phyloP scores from a whole-genome alignment of 108 stramenopile genomes.

The Hondaea fermentalgiana region DNA sequence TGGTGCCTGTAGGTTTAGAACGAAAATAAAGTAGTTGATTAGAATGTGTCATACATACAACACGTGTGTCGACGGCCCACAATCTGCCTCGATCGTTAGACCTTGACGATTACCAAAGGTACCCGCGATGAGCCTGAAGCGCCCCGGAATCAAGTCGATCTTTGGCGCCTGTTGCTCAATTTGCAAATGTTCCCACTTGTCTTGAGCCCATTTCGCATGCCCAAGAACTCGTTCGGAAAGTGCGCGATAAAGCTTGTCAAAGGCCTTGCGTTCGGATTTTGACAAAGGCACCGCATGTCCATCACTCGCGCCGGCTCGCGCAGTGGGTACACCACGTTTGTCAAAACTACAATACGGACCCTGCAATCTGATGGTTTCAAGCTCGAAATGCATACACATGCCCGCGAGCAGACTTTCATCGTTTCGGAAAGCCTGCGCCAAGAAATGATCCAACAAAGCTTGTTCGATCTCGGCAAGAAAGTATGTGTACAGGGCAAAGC shows the following conservation, averaged over 20 bases:
- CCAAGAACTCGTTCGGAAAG: not conserved
- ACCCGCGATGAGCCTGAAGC: not conserved
- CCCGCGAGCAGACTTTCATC: not conserved
- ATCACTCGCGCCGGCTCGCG: not conserved
- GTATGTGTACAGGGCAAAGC: not conserved
- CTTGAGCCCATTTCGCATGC: not conserved
- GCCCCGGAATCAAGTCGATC: not conserved
- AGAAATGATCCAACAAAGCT: not conserved
- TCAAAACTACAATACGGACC: not conserved
- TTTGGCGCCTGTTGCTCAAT: not conserved
- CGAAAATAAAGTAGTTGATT: too few species aligned
- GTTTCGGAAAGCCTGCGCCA: not conserved
- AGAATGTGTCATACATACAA: too few species aligned
- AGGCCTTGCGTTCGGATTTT: not conserved
- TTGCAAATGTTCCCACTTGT: not conserved
- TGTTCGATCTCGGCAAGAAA: not conserved
- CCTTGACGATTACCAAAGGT: slow-evolving; percentile 18
- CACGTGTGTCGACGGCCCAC: not conserved
- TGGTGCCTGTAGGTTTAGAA: too few species aligned
- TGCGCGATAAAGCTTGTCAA: not conserved
- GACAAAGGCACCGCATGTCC: not conserved
- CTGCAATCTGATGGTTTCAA: not conserved
- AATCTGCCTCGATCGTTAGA: not conserved
- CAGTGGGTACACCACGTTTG: not conserved
- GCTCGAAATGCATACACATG: not conserved